Conservation (phyloP, 495 filamentous ascomycete genomes). For the Penicillium cosmopolitanum region DNA sequence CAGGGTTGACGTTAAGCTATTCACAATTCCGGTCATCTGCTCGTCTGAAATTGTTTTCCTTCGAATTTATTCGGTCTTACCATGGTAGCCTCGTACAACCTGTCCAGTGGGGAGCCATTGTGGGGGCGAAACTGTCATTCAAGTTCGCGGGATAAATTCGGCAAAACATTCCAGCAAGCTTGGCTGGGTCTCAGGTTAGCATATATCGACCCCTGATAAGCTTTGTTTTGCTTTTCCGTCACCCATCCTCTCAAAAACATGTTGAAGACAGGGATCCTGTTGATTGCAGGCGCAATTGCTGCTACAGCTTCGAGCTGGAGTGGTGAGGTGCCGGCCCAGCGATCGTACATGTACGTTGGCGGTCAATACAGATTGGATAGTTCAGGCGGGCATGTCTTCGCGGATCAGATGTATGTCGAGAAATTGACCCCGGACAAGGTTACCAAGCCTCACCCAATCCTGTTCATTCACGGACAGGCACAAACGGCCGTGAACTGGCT, state of each 20-base stretch:
- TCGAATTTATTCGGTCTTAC: too few relatives aligned
- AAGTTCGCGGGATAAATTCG: too few relatives aligned
- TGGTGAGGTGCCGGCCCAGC: slow-evolving; percentile 16
- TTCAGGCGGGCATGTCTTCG: slow-evolving; percentile 41
- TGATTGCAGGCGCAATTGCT: slow-evolving; percentile 10
- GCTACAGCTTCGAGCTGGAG: slow-evolving; percentile 9
- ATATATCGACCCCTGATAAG: not conserved
- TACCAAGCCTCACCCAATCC: slow-evolving; percentile 43
- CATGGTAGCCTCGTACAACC: too few relatives aligned
- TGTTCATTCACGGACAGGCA: slow-evolving; percentile 57
- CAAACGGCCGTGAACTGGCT: slow-evolving; percentile 55
- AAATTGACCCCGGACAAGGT: slow-evolving; percentile 41
- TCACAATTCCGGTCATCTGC: too few relatives aligned
- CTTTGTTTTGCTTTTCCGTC: not conserved
- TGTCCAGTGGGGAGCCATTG: too few relatives aligned
- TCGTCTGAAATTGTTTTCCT: too few relatives aligned
- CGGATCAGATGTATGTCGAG: slow-evolving; percentile 63
- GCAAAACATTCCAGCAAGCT: too few relatives aligned
- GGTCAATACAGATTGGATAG: slow-evolving; percentile 43
- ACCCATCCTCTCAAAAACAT: slow-evolving; percentile 2
- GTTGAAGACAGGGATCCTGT: slow-evolving; percentile 12
- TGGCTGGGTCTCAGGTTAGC: not conserved
- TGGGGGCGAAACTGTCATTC: too few relatives aligned
- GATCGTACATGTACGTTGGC: slow-evolving; percentile 55
- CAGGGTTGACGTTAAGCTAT: too few relatives aligned